Evolutionary conservation across 768 basidiomycete genomes (phyloP), one percentile per base, ranked within the genome.

Genomic region (Coprinopsis cinerea): DNA sequence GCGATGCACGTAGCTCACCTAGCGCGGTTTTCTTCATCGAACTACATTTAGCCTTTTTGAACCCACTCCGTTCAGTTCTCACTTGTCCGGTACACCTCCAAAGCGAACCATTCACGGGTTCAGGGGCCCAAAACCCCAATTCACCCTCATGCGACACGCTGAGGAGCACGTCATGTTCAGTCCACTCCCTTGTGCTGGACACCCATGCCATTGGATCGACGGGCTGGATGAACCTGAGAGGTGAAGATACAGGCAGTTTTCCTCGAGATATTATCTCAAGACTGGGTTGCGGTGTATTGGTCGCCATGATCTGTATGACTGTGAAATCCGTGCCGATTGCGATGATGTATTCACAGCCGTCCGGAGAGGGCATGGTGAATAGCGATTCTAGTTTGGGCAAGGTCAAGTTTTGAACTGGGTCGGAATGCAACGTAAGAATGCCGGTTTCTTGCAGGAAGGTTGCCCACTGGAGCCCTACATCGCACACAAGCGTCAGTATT

Each of bases 131-230:
- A 61, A 93, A 96, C 23, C 83, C 80, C n/a, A 97, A 67, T 51
- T 87, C 85, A 0, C 93, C 93, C 0, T 75, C 67, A 39, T 76
- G 73, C 0, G 87, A 83, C 14, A 96, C 75, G 47, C 90, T 93
- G 30, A 94, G 69, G 9, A 97, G 66, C 32, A 84, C 81, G 59
- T 94, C 92, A 54, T 78, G 82, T 45, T 74, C 74, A 25, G 66
- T 68, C 69, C 75, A 74, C 32, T 44, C 53, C 32, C 56, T 24
- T 17, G 36, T 49, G 13, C 18, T 52, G 14, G 24, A 35, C 27
- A 80, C 78, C 90, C 90, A 90, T 7, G 82, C 83, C 90, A 91
- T 92, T 0, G 90, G 90, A 61, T 92, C 90, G 5, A 92, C 88
- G 13, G 87, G 85, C 23, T 90, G 61, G 23, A 92, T 82, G 52